Evolutionary conservation across 345 rosid species (phyloP), one percentile per base, ranked within the genome.

Genomic region (Noccaea bulbosa): DNA sequence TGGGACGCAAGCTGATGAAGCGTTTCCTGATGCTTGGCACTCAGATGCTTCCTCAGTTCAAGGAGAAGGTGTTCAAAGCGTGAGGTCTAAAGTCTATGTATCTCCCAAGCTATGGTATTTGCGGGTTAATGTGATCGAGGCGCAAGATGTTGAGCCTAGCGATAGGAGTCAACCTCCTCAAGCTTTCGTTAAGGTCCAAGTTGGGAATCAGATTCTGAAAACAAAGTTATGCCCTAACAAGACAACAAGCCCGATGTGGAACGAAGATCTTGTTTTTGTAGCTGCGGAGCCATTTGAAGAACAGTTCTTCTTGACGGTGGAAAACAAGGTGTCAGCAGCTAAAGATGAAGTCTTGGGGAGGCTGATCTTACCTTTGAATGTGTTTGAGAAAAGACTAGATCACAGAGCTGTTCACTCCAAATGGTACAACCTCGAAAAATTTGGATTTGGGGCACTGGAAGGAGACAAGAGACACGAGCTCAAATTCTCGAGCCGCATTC

Each of bases 221-320:
- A 85, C 97, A 34, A 88, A 81, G 79, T 39, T 87, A 34, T 83
- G 85, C 59, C 89, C 89, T 30, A 80, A 63, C 64, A 67, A 65
- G 78, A 92, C 97, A 0, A 74, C 75, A 1, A 84, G 77, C 27
- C 97, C 98, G 1, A 72, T 81, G 70, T 92, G 97, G 98, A 92
- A 92, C 40, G 98, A 92, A 77, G 95, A 92, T 75, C 83, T 92
- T 78, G 78, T 92, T 11, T 92, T 90, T 57, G 98, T 92, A 16
- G 98, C 85, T 37, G 98, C 98, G 7, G 98, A 92, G 79, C 98
- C 98, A 7, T 92, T 92, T 44, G 98, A 90, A 46, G 98, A 90
- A 62, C 80, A 85, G 70, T 69, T 92, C 72, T 79, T 72, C 51
- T 75, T 88, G 22, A 87, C 88, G 3, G 87, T 90, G 2, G 95